phyloP scores from a whole-genome alignment of 768 basidiomycete genomes.

The Macrolepiota albuminosa region DNA sequence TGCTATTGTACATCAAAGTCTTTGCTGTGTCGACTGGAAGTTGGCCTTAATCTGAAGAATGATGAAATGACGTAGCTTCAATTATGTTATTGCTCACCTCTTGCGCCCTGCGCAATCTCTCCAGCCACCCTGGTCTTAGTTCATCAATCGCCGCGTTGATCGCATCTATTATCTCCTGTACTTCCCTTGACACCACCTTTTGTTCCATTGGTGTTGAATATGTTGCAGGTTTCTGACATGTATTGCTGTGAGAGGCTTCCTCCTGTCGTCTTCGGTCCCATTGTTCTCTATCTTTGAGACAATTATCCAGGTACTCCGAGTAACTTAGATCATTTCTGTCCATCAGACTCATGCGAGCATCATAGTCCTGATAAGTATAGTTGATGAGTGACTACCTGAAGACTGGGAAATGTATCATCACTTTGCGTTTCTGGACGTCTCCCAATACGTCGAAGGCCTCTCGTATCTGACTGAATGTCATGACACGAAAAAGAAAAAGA shows the following conservation, averaged over 20 bases:
- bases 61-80: neutral
- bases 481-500: slow-evolving; percentile 2
- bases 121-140: slow-evolving; percentile 59
- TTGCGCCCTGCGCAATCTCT: slow-evolving; percentile 45
- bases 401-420: slow-evolving; percentile 20
- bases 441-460: slow-evolving; percentile 59
- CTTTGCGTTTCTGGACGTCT: slow-evolving; percentile 52
- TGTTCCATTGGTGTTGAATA: slow-evolving; percentile 34
- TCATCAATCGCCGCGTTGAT: slow-evolving; percentile 48
- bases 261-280: slow-evolving; percentile 50
- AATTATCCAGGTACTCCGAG: slow-evolving; percentile 35
- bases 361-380: slow-evolving; percentile 36
- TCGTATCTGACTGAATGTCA: slow-evolving; percentile 40
- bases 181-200: slow-evolving; percentile 34
- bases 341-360: slow-evolving; percentile 32
- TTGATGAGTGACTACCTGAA: neutral
- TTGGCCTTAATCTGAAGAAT: slow-evolving; percentile 13
- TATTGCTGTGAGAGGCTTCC: slow-evolving; percentile 25
- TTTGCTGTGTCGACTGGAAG: slow-evolving; percentile 7
- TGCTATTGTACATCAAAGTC: slow-evolving; percentile 10
- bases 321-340: slow-evolving; percentile 20
- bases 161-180: slow-evolving; percentile 50
- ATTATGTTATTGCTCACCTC: slow-evolving; percentile 32
- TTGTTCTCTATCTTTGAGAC: slow-evolving; percentile 45
- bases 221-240: slow-evolving; percentile 9